Conservation (phyloP, 2,329 filamentous ascomycete genomes). For the Venturia oleaginea region DNA sequence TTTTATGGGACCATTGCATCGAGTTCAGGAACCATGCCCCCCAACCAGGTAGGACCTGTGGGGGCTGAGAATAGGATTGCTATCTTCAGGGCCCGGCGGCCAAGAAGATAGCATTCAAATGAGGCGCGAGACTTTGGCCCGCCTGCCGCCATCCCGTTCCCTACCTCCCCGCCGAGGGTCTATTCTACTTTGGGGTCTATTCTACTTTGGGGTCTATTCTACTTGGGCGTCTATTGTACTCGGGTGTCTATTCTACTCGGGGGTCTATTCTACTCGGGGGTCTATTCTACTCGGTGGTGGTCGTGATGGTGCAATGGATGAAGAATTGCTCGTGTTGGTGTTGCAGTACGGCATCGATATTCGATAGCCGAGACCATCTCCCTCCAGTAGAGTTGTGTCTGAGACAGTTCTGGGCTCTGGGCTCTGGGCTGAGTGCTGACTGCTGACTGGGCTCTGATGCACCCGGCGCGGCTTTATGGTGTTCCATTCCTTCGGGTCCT, state of each 20-base stretch:
- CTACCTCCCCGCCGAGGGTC: neutral
- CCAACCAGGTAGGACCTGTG: too few species aligned
- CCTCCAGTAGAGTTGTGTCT: neutral
- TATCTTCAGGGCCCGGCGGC: neutral
- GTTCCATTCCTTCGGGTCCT: neutral
- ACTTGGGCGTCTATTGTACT: too few species aligned
- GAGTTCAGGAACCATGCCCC: too few species aligned
- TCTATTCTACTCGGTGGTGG: too few species aligned
- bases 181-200: neutral
- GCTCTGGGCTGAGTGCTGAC: too few species aligned
- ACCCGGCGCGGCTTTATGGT: neutral
- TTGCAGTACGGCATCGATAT: too few species aligned
- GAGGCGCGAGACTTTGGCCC: neutral
- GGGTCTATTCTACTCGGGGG: too few species aligned
- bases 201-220: too few species aligned
- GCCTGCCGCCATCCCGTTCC: slow-evolving; percentile 1
- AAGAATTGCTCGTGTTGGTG: too few species aligned
- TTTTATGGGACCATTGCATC: neutral
- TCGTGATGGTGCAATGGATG: too few species aligned
- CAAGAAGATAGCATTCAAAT: neutral
- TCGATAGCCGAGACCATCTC: neutral
- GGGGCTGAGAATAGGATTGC: neutral
- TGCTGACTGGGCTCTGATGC: neutral
- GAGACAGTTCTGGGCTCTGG: neutral
- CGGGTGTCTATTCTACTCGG: too few species aligned